Evolutionary conservation across 1,284 basidiomycete genomes (phyloP).

Genomic region (Naganishia sp.): DNA sequence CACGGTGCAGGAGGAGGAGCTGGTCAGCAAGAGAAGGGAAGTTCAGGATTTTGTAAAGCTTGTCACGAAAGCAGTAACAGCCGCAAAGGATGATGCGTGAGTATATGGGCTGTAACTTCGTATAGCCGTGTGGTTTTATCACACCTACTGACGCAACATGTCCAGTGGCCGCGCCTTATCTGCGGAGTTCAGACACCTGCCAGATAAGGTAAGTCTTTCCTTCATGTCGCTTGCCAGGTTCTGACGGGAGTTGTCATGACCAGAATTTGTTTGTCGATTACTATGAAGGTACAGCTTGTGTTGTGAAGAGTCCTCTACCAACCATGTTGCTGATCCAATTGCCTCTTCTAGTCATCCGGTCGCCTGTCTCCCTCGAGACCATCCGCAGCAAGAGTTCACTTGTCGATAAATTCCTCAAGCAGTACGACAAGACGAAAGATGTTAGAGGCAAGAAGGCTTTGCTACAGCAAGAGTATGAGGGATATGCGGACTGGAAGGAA

Average conservation of each 20-base stretch:
- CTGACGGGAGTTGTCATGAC: background rate
- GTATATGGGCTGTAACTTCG: background rate
- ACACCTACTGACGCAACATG: background rate
- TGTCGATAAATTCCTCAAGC: conserved; percentile 25
- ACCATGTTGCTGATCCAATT: background rate
- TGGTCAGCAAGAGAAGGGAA: conserved; percentile 6
- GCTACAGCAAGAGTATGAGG: conserved; percentile 19
- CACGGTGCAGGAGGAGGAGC: background rate
- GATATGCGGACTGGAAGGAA: conserved; percentile 25
- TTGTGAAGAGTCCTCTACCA: no score
- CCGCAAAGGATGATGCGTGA: conserved; percentile 23
- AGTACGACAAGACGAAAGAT: conserved; percentile 26
- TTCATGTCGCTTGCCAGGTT: background rate
- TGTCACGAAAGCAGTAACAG: conserved; percentile 18
- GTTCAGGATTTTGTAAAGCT: conserved; percentile 17
- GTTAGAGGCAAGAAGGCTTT: background rate
- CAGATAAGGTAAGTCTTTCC: conserved; percentile 10
- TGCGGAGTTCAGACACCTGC: conserved; percentile 20
- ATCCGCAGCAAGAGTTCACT: conserved; percentile 15
- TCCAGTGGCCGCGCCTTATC: conserved; percentile 10
- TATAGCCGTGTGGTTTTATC: no score
- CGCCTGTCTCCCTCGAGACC: conserved; percentile 17
- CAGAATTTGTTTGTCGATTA: conserved; percentile 22
- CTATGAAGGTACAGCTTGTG: conserved; percentile 7
- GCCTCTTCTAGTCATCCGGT: conserved; percentile 6